These are phyloP conservation scores for Drechslerella dactyloides DNA, from an alignment of 2,329 filamentous ascomycete species.

Conservation along the genomic window DNA sequence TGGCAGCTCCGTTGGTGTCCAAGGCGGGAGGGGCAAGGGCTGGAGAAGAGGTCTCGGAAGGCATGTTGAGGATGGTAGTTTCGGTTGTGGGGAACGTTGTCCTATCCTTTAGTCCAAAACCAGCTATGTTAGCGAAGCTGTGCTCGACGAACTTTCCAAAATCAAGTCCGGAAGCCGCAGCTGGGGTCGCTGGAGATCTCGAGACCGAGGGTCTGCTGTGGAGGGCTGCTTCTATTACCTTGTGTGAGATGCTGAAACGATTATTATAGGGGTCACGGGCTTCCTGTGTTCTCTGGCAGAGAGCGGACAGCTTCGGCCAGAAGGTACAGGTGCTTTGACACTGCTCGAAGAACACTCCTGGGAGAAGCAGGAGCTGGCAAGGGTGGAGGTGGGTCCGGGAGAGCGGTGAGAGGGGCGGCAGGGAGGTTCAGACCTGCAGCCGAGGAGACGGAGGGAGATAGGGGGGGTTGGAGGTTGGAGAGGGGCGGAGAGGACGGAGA, in stretches of 20 bases:
- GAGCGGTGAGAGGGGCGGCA: neutral
- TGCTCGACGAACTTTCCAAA: neutral
- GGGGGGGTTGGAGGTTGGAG: neutral
- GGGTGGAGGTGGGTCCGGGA: neutral
- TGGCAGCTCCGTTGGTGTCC: slow-evolving; percentile 73
- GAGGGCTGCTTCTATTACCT: neutral
- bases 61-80: slow-evolving; percentile 62
- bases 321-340: neutral
- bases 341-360: too few relatives aligned
- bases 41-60: slow-evolving; percentile 65
- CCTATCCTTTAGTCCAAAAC: neutral
- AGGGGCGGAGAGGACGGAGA: neutral
- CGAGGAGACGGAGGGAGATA: neutral
- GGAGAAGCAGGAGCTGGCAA: neutral
- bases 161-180: too few relatives aligned
- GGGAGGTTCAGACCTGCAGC: neutral
- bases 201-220: neutral
- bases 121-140: neutral
- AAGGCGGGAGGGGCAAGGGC: slow-evolving; percentile 73
- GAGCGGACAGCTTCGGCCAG: neutral
- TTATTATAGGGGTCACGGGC: neutral
- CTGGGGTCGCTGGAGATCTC: too few relatives aligned
- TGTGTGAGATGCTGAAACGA: neutral
- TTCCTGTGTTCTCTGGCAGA: slow-evolving; percentile 1
- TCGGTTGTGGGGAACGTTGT: slow-evolving; percentile 1